Evolutionary conservation across 352 stramenopile species (phyloP), one percentile per base, ranked within the genome.

Genomic region (Pythium coloratum): DNA sequence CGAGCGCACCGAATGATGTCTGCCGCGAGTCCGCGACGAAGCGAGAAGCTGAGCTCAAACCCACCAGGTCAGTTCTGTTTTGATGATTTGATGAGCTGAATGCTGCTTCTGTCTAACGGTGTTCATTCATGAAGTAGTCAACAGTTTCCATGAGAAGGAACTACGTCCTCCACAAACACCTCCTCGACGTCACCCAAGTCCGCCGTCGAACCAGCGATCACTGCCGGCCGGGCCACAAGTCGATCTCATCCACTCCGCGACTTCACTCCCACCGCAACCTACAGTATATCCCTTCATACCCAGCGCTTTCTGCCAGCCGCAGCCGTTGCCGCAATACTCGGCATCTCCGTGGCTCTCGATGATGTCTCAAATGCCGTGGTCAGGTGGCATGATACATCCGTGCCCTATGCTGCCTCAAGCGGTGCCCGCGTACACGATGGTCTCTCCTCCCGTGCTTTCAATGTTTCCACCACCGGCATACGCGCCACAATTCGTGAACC

Each of bases 351-450:
- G 46, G 46, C 46, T 30, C 46, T 53, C 46, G 1, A n/a, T n/a
- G 16, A 53, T 53, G n/a, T n/a, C 18, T 32, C 46, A 30, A 30
- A 53, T 53, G 46, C n/a, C 46, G n/a, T 53, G 46, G 46, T 10
- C 46, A 32, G 46, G 12, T 13, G 18, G 46, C 14, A n/a, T 9
- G n/a, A 28, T 53, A 16, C 16, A 24, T 32, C 46, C 46, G 46
- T 53, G 30, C 32, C 46, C 46, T 6, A 53, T 53, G 26, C 16
- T 18, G 3, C 14, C 16, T 59, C 51, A 50, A 47, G 9, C 34
- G 0, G 2, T 51, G 24, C 13, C 63, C 32, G 18, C 49, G 14
- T 63, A 69, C 28, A 14, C 55, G 16, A 64, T 69, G 14, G 42
- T 50, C 12, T 20, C 55, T 13, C 54, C 55, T 18, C 44, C 26